These are phyloP conservation scores for Salvia rosmarinus DNA, from an alignment of 257 asterid genomes.

Conservation along the genomic window DNA sequence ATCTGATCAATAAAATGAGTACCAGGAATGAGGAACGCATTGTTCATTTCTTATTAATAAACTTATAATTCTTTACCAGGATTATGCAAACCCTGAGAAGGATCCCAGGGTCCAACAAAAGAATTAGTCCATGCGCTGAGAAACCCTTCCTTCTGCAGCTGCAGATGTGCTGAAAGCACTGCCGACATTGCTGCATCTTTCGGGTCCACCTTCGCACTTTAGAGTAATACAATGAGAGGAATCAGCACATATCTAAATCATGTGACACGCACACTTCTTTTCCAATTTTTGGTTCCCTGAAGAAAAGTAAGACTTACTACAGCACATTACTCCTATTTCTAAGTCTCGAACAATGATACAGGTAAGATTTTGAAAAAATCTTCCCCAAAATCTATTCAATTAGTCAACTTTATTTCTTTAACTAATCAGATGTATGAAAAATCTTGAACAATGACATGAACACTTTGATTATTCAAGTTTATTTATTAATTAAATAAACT, in stretches of 20 bases:
- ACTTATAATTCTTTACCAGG: slow-evolving; percentile 70
- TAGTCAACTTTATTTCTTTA: neutral
- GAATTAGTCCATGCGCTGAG: slow-evolving; percentile 97
- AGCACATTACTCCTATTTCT: neutral
- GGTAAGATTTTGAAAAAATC: neutral
- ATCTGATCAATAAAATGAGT: slow-evolving; percentile 54
- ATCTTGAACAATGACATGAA: neutral
- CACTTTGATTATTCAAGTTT: slow-evolving; percentile 19
- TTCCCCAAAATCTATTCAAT: neutral
- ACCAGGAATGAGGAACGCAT: slow-evolving; percentile 41
- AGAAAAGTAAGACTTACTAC: slow-evolving; percentile 4
- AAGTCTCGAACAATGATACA: neutral
- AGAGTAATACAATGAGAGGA: slow-evolving; percentile 35
- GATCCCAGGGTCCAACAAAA: slow-evolving; percentile 99
- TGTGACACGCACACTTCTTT: neutral
- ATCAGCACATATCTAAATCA: slow-evolving; percentile 22
- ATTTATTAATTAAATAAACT: neutral
- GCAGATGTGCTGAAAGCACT: slow-evolving; percentile 85
- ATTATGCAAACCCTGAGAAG: slow-evolving; percentile 96
- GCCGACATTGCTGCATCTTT: slow-evolving; percentile 74
- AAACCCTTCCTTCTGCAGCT: slow-evolving; percentile 90
- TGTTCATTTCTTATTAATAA: slow-evolving; percentile 2
- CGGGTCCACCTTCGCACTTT: slow-evolving; percentile 67
- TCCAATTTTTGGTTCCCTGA: neutral
- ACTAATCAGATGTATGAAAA: neutral